Evolutionary conservation across 495 filamentous ascomycete species (phyloP).

Genomic region (Neurospora sp.): DNA sequence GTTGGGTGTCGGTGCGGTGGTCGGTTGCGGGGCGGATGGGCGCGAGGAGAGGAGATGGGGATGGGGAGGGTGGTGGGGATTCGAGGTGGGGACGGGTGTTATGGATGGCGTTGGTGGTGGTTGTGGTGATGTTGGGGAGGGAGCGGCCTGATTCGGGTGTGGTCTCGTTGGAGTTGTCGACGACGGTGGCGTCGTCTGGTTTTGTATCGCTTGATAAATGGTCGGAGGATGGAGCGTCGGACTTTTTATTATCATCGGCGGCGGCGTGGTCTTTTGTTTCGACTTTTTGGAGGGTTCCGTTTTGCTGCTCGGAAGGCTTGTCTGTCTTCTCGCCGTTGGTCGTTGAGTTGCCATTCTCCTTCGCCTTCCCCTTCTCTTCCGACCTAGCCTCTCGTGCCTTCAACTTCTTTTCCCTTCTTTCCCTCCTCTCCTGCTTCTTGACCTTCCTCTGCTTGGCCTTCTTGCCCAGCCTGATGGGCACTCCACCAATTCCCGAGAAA

Average conservation of each 20-base stretch:
- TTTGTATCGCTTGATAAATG: background rate
- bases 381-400: conserved; percentile 10
- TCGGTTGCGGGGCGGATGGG: background rate
- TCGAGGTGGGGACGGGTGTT: background rate
- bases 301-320: background rate
- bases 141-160: background rate
- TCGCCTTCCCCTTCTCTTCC: background rate
- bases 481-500: conserved; percentile 46
- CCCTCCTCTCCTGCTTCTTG: conserved; percentile 31
- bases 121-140: conserved; percentile 6
- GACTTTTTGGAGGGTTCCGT: background rate
- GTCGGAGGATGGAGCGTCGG: background rate
- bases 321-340: background rate
- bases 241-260: background rate
- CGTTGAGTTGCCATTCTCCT: background rate
- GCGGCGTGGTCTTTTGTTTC: conserved; percentile 3
- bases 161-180: background rate
- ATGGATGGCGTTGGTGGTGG: conserved; percentile 11
- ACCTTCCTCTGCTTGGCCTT: conserved; percentile 37
- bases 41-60: background rate
- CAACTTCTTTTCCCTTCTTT: conserved; percentile 32
- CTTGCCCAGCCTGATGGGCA: conserved; percentile 48
- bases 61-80: background rate
- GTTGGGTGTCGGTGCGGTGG: conserved; percentile 5
- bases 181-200: background rate